Percentiles rank a stretch among this genome's conserved stretches.
These are phyloP conservation scores for Naegleria lovaniensis DNA, from an alignment of 208 protist species.

Conservation along the genomic window DNA sequence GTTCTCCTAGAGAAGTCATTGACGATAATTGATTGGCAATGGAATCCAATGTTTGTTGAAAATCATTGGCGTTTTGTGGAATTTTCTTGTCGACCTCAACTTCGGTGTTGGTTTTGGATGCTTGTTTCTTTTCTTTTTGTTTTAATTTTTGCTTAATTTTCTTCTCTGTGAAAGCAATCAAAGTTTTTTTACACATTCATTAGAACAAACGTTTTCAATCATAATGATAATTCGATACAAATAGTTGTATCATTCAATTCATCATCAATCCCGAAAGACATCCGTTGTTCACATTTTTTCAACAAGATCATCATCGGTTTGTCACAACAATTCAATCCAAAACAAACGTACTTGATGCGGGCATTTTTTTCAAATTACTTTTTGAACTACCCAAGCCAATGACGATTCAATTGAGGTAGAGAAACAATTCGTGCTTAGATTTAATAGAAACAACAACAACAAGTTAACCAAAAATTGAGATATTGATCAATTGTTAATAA, in stretches of 20 bases:
- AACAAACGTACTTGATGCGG: not conserved
- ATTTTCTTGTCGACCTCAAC: not conserved
- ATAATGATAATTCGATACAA: not conserved
- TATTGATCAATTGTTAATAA: not conserved
- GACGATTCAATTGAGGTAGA: too few relatives aligned
- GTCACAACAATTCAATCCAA: too few relatives aligned
- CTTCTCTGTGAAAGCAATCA: not conserved
- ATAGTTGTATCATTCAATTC: not conserved
- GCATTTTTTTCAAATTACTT: not conserved
- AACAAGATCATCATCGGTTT: too few relatives aligned
- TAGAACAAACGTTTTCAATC: too few relatives aligned
- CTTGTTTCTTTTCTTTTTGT: slow-evolving; percentile 17
- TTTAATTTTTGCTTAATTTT: not conserved
- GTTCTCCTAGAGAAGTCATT: not conserved
- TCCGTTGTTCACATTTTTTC: too few relatives aligned
- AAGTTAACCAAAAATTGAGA: not conserved
- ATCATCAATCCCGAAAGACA: too few relatives aligned
- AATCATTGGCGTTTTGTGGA: not conserved
- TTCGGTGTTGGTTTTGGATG: not conserved
- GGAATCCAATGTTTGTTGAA: not conserved
- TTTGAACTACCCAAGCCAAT: not conserved
- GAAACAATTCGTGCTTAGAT: not conserved
- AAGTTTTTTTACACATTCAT: too few relatives aligned
- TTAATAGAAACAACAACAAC: not conserved
- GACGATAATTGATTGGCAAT: not conserved